Base-by-base conservation (phyloP, 129 eudicot species). In the Flaveria sonorensis region DNA sequence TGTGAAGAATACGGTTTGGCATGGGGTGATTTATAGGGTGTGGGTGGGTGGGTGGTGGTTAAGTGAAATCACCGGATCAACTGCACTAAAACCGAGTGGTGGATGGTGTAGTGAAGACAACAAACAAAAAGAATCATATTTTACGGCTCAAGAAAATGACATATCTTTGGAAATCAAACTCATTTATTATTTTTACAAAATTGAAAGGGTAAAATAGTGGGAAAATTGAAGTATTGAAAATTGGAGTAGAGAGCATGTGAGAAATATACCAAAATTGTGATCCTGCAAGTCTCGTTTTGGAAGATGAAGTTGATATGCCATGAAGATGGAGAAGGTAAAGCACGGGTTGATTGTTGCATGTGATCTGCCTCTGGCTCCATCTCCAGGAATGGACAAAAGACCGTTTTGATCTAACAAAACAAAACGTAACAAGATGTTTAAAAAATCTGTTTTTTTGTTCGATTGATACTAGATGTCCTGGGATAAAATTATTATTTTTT, bases 11-110 rank as follows among this genome's bases (percentile, higher is more conserved):
- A 30, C 21, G 52, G 20, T 28, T 15, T 0, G 51, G 10, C 21
- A 61, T 70, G 73, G 4, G 80, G 48, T 73, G 40, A 73, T 73
- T 53, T 80, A 80, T 80, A 76, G 84, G 24, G 65, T 65, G 68
- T 56, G 6, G n/a, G n/a, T 59, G 78, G 68, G n/a, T 24, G 64
- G 47, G 74, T 47, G 80, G 43, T 10, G 12, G 55, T 78, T 71
- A 71, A 48, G 66, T 79, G 73, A 79, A 79, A 60, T 90, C 96
- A 90, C 96, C 93, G 84, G 96, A 80, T 81, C 81, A 79, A 45
- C 50, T 45, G 50, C 50, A 11, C 50, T 45, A 45, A 45, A 45
- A 0, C 50, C 11, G 12, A 45, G 13, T 45, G 3, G 11, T 43
- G 30, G 30, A n/a, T 30, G 50, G 13, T 11, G 50, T 45, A 79